Percentiles rank a stretch among this genome's conserved stretches.
phyloP scores from a whole-genome alignment of 345 rosid species.

The Hibiscus syriacus region DNA sequence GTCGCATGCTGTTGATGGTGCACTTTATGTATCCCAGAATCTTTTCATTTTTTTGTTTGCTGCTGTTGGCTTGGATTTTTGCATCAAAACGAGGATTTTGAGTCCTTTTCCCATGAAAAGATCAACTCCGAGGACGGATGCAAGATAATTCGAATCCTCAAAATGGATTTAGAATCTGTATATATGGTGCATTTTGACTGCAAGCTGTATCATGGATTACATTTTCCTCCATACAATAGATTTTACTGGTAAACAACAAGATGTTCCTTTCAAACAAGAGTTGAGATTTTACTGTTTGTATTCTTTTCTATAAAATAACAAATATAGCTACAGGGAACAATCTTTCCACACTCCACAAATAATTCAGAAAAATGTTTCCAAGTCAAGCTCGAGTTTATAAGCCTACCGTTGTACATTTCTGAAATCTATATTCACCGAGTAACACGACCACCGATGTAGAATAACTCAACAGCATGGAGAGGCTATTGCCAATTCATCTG shows the following conservation, averaged over 20 bases:
- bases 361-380: not conserved
- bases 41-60: constrained; percentile 45
- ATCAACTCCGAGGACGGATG: constrained; percentile 12
- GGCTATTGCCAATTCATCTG: too few relatives aligned
- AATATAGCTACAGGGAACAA: not conserved
- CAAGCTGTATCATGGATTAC: not conserved
- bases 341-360: not conserved
- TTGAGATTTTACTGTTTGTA: not conserved
- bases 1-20: constrained; percentile 40
- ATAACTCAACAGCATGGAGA: not conserved
- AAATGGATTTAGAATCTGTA: not conserved
- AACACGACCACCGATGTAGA: not conserved
- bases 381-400: not conserved
- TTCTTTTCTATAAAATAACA: not conserved
- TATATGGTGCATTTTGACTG: not conserved
- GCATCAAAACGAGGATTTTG: constrained; percentile 42
- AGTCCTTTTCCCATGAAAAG: constrained; percentile 43
- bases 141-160: constrained; percentile 1
- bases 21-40: constrained; percentile 32
- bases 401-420: not conserved
- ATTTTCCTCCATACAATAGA: not conserved
- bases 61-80: constrained; percentile 49
- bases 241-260: not conserved
- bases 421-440: not conserved
- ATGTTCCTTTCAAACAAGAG: not conserved